Evolutionary conservation across 805 yeast genomes (phyloP).

Genomic region (Barnettozyma californica): DNA sequence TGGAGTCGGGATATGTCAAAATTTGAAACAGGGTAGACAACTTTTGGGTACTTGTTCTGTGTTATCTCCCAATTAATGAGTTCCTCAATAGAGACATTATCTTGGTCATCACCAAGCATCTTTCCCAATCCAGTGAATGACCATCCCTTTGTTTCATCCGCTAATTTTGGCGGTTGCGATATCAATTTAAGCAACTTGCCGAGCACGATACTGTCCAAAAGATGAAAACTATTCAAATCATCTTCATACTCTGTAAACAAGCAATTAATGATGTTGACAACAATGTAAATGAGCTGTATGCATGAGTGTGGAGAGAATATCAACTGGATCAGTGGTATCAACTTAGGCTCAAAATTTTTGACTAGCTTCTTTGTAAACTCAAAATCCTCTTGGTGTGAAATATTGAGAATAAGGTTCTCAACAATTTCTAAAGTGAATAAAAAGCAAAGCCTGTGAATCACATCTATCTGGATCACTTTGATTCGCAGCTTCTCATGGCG

Average conservation of each 20-base stretch:
- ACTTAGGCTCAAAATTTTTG: not conserved
- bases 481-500: constrained; percentile 20
- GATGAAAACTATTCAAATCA: constrained; percentile 9
- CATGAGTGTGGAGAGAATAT: constrained; percentile 49
- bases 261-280: constrained; percentile 47
- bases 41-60: constrained; percentile 10
- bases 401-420: constrained; percentile 36
- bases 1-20: constrained; percentile 16
- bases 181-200: constrained; percentile 32
- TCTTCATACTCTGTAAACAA: constrained; percentile 29
- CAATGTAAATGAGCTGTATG: constrained; percentile 43
- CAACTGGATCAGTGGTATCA: constrained; percentile 31
- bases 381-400: constrained; percentile 8
- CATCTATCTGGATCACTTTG: constrained; percentile 38
- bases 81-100: constrained; percentile 22
- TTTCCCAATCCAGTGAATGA: constrained; percentile 51
- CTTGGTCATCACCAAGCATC: constrained; percentile 45
- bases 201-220: constrained; percentile 15
- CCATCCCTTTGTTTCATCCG: constrained; percentile 27
- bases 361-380: constrained; percentile 5
- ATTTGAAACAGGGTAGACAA: constrained; percentile 12
- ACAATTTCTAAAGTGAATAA: constrained; percentile 51
- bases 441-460: constrained; percentile 46
- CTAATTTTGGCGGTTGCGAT: constrained; percentile 21
- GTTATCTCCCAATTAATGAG: constrained; percentile 31